phyloP scores from a whole-genome alignment of 75 land plant genomes.

The Selaginella moellendorffii region DNA sequence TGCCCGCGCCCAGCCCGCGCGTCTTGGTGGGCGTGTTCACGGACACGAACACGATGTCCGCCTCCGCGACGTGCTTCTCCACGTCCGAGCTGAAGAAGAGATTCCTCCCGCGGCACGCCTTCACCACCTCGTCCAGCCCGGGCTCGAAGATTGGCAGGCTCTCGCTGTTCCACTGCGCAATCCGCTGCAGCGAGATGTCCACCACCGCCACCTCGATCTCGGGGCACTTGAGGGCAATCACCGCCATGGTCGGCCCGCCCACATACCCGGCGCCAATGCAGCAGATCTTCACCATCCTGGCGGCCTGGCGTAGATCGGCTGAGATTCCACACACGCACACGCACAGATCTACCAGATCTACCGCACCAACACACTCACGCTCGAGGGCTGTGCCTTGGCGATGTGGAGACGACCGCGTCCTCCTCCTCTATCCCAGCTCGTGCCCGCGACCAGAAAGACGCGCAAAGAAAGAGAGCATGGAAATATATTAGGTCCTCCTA shows the following conservation, averaged over 20 bases:
- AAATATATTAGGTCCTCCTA: too few species aligned
- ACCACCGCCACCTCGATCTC: slow-evolving; percentile 67
- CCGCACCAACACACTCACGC: too few species aligned
- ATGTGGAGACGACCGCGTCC: too few species aligned
- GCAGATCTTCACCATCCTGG: neutral
- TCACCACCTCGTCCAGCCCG: slow-evolving; percentile 66
- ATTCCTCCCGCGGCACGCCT: slow-evolving; percentile 62
- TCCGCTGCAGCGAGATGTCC: slow-evolving; percentile 45
- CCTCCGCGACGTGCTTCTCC: slow-evolving; percentile 46
- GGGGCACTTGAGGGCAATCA: slow-evolving; percentile 71
- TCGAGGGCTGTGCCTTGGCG: too few species aligned
- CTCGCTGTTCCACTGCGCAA: slow-evolving; percentile 79
- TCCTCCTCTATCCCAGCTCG: too few species aligned
- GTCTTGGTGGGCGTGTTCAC: slow-evolving; percentile 91
- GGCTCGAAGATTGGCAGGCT: slow-evolving; percentile 76
- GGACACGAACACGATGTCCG: slow-evolving; percentile 75
- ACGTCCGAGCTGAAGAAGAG: slow-evolving; percentile 75
- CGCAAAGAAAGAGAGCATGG: too few species aligned
- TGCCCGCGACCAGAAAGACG: too few species aligned
- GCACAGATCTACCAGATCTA: too few species aligned
- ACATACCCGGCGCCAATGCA: slow-evolving; percentile 91
- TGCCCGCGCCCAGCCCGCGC: slow-evolving; percentile 77
- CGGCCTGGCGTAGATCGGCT: too few species aligned
- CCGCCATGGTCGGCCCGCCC: slow-evolving; percentile 83
- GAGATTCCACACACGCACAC: too few species aligned